Evolutionary conservation across 805 yeast species (phyloP).

Genomic region (Naumovozyma baii): DNA sequence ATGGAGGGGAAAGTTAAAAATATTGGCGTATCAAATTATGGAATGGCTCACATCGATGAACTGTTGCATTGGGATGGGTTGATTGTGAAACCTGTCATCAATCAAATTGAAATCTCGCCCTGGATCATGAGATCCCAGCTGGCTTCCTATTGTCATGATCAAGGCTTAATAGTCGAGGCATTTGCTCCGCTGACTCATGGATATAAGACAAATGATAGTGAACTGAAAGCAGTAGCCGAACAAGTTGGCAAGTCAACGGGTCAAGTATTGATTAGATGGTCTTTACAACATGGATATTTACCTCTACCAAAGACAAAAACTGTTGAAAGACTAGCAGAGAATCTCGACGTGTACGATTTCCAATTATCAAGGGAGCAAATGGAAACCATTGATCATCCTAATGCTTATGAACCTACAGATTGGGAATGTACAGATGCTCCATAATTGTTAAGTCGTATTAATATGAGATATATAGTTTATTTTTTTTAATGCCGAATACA

Average conservation of each 20-base stretch:
- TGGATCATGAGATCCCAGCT: conserved; percentile 65
- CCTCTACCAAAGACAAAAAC: conserved; percentile 62
- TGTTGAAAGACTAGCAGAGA: conserved; percentile 41
- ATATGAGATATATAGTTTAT: no score
- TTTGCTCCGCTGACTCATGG: conserved; percentile 74
- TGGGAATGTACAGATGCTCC: conserved; percentile 67
- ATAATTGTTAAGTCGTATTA: no score
- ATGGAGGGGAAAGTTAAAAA: conserved; percentile 48
- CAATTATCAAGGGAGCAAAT: conserved; percentile 36
- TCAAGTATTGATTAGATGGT: conserved; percentile 66
- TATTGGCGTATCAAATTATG: conserved; percentile 75
- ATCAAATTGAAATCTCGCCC: conserved; percentile 79
- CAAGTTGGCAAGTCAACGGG: conserved; percentile 44
- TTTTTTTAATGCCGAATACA: no score
- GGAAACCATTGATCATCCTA: conserved; percentile 37
- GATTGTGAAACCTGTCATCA: conserved; percentile 54
- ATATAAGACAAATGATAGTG: conserved; percentile 44
- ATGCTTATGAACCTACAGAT: conserved; percentile 61
- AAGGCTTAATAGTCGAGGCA: conserved; percentile 58
- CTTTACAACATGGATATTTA: conserved; percentile 58
- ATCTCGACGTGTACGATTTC: conserved; percentile 47
- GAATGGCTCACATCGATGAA: conserved; percentile 49
- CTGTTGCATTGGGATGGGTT: conserved; percentile 47
- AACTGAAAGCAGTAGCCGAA: conserved; percentile 39
- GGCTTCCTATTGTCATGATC: conserved; percentile 46